A percentile compares a stretch with the other conserved stretches of the same genome.
Evolutionary conservation across 2,329 filamentous ascomycete species (phyloP).

Genomic region (Leptoxyphium fumago): DNA sequence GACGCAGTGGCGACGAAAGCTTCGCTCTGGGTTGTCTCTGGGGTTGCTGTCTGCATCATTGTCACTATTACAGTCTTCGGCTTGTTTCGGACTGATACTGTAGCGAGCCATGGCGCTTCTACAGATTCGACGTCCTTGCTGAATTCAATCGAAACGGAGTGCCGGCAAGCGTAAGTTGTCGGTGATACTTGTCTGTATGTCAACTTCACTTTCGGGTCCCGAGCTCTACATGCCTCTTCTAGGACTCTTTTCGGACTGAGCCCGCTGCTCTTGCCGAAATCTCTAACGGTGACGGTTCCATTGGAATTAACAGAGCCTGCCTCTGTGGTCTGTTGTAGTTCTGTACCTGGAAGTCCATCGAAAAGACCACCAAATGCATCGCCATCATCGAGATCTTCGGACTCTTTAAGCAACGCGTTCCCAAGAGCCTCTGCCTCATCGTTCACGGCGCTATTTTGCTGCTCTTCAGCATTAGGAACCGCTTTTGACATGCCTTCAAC

Average conservation of each 20-base stretch:
- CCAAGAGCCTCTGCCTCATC: conserved; percentile 28
- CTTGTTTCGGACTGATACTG: conserved; percentile 31
- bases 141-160: conserved; percentile 64
- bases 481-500: not conserved
- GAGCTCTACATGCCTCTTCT: conserved; percentile 76
- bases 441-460: conserved; percentile 31
- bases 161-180: conserved; percentile 59
- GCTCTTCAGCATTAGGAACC: not conserved
- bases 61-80: conserved; percentile 44
- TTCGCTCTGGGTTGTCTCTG: conserved; percentile 69
- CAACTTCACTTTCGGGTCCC: conserved; percentile 56
- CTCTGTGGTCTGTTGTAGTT: not conserved
- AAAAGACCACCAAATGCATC: conserved; percentile 45
- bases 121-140: conserved; percentile 51
- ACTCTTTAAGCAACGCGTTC: conserved; percentile 16
- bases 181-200: conserved; percentile 56
- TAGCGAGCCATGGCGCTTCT: conserved; percentile 27
- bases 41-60: conserved; percentile 61
- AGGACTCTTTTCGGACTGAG: conserved; percentile 60
- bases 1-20: conserved; percentile 69
- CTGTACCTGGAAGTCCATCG: conserved; percentile 21
- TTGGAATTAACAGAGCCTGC: conserved; percentile 1
- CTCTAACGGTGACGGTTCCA: conserved; percentile 43
- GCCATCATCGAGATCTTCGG: conserved; percentile 41
- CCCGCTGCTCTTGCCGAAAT: conserved; percentile 75